phyloP scores from a whole-genome alignment of 805 yeast genomes.

The Helenozyma baotianmanensis region DNA sequence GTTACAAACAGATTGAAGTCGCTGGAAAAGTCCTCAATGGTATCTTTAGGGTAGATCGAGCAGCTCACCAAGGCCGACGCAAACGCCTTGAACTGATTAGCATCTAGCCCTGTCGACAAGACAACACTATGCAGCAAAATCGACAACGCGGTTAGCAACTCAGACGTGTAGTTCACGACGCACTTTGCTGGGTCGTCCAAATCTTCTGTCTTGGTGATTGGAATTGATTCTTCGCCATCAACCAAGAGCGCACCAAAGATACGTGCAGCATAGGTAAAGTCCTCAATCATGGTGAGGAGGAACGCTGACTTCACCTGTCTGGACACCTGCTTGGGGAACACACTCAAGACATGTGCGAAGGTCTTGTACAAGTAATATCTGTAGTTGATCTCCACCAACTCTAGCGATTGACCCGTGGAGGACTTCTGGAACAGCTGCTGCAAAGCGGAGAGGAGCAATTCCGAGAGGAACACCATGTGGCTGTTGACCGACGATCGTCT shows the following conservation, averaged over 20 bases:
- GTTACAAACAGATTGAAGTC: slow-evolving; percentile 72
- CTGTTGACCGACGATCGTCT: slow-evolving; percentile 33
- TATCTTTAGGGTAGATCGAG: slow-evolving; percentile 39
- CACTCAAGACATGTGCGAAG: slow-evolving; percentile 21
- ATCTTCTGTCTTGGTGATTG: slow-evolving; percentile 11
- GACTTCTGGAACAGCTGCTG: slow-evolving; percentile 3
- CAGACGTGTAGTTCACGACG: slow-evolving; percentile 22
- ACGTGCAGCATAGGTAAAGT: slow-evolving; percentile 18
- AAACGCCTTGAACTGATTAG: slow-evolving; percentile 10
- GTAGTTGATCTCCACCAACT: slow-evolving; percentile 17
- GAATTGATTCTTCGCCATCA: slow-evolving; percentile 3
- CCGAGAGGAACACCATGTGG: slow-evolving; percentile 16
- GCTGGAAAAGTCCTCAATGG: slow-evolving; percentile 44
- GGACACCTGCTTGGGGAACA: slow-evolving; percentile 23
- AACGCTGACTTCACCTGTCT: slow-evolving; percentile 13
- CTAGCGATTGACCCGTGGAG: slow-evolving; percentile 1
- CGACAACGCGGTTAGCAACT: slow-evolving; percentile 29
- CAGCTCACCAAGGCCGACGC: slow-evolving; percentile 30
- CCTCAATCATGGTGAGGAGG: slow-evolving; percentile 16
- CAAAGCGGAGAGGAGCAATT: slow-evolving; percentile 5
- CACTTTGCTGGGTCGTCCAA: slow-evolving; percentile 16
- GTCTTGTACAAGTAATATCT: slow-evolving; percentile 27
- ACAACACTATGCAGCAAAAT: slow-evolving; percentile 23
- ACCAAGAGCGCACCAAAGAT: slow-evolving; percentile 11
- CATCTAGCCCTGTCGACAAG: slow-evolving; percentile 15